A percentile compares a stretch with the other conserved stretches of the same genome.
These are phyloP conservation scores for Vigna reflexopilosa DNA, from an alignment of 306 rosid genomes.

Conservation along the genomic window DNA sequence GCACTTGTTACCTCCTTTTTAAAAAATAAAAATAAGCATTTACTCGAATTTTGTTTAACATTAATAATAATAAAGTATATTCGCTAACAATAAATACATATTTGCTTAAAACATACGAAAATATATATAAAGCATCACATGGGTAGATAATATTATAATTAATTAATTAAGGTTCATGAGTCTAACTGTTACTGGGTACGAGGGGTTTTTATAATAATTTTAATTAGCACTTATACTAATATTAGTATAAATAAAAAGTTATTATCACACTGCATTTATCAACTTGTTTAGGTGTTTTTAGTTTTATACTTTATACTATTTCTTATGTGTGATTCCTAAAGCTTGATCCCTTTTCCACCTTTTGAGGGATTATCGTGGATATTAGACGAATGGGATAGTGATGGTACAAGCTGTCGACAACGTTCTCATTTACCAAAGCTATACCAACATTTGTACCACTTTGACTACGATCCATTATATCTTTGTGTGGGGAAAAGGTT, in stretches of 20 bases:
- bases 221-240: not conserved
- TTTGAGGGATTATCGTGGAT: not conserved
- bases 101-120: not conserved
- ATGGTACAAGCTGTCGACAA: not conserved
- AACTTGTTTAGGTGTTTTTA: not conserved
- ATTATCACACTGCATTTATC: not conserved
- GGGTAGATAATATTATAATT: not conserved
- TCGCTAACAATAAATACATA: no score
- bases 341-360: not conserved
- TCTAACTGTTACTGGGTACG: not conserved
- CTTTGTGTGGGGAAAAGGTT: not conserved
- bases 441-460: not conserved
- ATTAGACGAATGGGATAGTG: not conserved
- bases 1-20: no score
- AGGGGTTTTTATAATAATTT: not conserved
- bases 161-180: not conserved
- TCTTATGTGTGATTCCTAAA: not conserved
- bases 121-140: not conserved
- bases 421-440: not conserved
- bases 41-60: not conserved
- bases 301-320: not conserved
- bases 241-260: not conserved
- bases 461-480: not conserved
- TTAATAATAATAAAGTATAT: not conserved
- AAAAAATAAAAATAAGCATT: no score